phyloP scores from a whole-genome alignment of 768 basidiomycete genomes.

The Mycena epipterygia region DNA sequence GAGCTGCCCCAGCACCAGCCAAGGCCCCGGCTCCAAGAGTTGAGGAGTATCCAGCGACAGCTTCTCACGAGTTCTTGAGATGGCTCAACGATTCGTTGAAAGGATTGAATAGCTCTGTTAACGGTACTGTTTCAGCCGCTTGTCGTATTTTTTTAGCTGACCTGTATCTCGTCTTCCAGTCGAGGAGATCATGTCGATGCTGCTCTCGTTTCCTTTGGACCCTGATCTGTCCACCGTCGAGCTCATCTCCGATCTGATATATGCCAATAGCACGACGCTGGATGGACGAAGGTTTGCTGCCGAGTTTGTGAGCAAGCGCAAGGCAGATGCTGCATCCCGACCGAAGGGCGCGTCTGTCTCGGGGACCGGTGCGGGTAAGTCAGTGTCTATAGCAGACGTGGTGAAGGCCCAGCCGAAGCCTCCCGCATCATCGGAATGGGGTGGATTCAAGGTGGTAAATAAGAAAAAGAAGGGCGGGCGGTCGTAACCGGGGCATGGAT shows the following conservation, averaged over 20 bases:
- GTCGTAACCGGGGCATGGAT: slow-evolving; percentile 49
- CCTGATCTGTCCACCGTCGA: slow-evolving; percentile 86
- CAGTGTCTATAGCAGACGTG: slow-evolving; percentile 87
- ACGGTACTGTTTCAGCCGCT: slow-evolving; percentile 60
- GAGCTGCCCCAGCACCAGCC: slow-evolving; percentile 52
- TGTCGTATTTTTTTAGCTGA: background rate
- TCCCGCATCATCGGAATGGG: slow-evolving; percentile 81
- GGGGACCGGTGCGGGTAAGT: slow-evolving; percentile 60
- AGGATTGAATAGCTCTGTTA: slow-evolving; percentile 78
- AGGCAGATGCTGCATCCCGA: slow-evolving; percentile 77
- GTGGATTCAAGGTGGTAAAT: slow-evolving; percentile 92
- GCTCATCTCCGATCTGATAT: slow-evolving; percentile 95
- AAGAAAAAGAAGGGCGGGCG: slow-evolving; percentile 92
- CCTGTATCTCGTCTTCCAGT: slow-evolving; percentile 61
- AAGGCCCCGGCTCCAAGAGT: slow-evolving; percentile 55
- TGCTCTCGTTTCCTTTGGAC: slow-evolving; percentile 94
- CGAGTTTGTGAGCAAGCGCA: slow-evolving; percentile 90
- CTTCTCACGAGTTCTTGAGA: slow-evolving; percentile 91
- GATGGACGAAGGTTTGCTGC: slow-evolving; percentile 96
- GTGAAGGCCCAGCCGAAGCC: slow-evolving; percentile 90
- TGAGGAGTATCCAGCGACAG: slow-evolving; percentile 76
- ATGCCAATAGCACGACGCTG: slow-evolving; percentile 93
- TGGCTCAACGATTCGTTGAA: slow-evolving; percentile 92
- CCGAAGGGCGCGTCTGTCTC: slow-evolving; percentile 57
- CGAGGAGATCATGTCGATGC: slow-evolving; percentile 96